Evolutionary conservation across 306 rosid genomes (phyloP).

Genomic region (Cotoneaster glaucophyllus): DNA sequence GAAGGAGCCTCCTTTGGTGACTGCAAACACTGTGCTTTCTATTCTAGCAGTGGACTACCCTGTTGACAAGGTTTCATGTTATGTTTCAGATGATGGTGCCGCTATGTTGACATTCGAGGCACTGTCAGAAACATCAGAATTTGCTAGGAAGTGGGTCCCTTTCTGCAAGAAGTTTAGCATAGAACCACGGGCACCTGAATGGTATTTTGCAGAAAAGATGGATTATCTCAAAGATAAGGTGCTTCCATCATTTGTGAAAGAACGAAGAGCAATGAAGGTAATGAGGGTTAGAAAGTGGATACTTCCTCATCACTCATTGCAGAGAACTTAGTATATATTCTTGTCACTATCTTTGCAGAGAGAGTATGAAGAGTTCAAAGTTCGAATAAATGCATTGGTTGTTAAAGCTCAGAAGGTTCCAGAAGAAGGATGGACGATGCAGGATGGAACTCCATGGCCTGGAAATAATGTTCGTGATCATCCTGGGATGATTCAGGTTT

Average conservation of each 20-base stretch:
- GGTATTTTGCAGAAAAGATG: conserved; percentile 51
- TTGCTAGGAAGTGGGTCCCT: conserved; percentile 74
- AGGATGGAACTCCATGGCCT: conserved; percentile 73
- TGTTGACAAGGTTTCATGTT: conserved; percentile 57
- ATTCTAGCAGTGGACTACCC: conserved; percentile 67
- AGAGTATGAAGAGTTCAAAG: conserved; percentile 69
- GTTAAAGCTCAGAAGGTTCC: conserved; percentile 63
- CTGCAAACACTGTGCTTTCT: conserved; percentile 68
- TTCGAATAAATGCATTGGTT: conserved; percentile 54
- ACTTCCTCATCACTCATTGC: not conserved
- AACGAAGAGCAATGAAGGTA: conserved; percentile 79
- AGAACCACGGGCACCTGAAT: conserved; percentile 75
- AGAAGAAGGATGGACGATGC: conserved; percentile 78
- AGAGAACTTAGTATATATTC: not conserved
- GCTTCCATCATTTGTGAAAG: conserved; percentile 53
- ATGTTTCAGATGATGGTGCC: conserved; percentile 72
- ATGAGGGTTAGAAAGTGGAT: not conserved
- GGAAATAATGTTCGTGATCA: conserved; percentile 55
- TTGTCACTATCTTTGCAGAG: conserved; percentile 32
- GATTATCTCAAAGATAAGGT: conserved; percentile 52
- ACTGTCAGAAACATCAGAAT: conserved; percentile 59
- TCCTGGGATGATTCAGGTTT: conserved; percentile 74
- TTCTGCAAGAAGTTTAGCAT: conserved; percentile 59
- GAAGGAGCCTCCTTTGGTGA: conserved; percentile 56
- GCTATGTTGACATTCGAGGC: conserved; percentile 64